Evolutionary conservation across 176 grass and related monocot genomes (phyloP).

Genomic region (Guadua angustifolia): DNA sequence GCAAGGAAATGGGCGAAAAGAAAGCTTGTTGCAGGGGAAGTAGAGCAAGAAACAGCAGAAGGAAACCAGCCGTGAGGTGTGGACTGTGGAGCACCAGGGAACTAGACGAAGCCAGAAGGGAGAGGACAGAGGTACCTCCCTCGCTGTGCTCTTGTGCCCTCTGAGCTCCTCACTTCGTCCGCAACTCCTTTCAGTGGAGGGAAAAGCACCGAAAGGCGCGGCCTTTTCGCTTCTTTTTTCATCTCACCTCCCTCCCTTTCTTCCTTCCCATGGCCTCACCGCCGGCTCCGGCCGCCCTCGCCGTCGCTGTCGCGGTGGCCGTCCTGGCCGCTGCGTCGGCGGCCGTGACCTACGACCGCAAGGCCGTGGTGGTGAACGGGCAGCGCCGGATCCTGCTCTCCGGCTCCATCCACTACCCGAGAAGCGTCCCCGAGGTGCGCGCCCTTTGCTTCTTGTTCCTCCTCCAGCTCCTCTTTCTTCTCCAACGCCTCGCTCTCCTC

Average conservation of each 20-base stretch:
- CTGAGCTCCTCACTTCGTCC: not conserved
- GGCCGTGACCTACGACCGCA: slow-evolving; percentile 79
- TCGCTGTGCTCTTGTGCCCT: slow-evolving; percentile 13
- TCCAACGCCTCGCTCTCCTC: not conserved
- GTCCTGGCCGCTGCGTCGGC: slow-evolving; percentile 44
- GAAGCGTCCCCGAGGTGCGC: slow-evolving; percentile 84
- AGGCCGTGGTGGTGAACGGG: slow-evolving; percentile 83
- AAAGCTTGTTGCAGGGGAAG: not conserved
- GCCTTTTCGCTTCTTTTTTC: slow-evolving; percentile 43
- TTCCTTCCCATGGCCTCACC: slow-evolving; percentile 40
- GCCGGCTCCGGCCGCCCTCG: slow-evolving; percentile 20
- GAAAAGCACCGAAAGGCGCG: slow-evolving; percentile 58
- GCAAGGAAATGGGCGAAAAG: not conserved
- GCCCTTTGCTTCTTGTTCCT: slow-evolving; percentile 10
- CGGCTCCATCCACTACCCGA: slow-evolving; percentile 98
- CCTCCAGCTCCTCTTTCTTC: not conserved
- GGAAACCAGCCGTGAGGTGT: slow-evolving; percentile 4
- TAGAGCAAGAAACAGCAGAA: not conserved
- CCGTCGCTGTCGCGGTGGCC: slow-evolving; percentile 32
- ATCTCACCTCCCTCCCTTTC: slow-evolving; percentile 38
- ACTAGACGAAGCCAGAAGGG: not conserved
- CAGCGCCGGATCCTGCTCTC: slow-evolving; percentile 94
- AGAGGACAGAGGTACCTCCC: not conserved
- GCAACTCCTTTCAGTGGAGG: slow-evolving; percentile 45
- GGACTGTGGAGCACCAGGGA: not conserved